Evolutionary conservation across 257 asterid genomes (phyloP), one percentile per base, ranked within the genome.

Genomic region (Nicotiana tomentosiformis): DNA sequence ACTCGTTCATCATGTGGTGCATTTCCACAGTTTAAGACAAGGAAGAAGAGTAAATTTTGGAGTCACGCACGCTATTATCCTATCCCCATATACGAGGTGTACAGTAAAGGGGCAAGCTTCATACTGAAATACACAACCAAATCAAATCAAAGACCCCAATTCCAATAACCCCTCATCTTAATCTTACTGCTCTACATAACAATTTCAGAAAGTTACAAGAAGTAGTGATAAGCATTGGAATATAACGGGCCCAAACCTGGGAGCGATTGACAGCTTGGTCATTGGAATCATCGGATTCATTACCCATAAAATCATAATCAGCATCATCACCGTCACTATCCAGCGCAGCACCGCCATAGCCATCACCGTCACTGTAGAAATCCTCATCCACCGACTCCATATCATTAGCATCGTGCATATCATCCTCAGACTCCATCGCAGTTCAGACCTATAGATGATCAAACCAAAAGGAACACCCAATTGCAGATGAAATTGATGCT

Each of bases 341-440:
- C 10, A 84, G 90, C 43, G 29, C 89, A 43, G 68, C 92, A 33
- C 68, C 89, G 78, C 77, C 84, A 82, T 80, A 89, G 69, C 85
- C 91, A 33, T 88, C 93, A 46, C 92, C 97, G 61, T 94, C 96
- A 74, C 96, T 89, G 84, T 88, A 91, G 80, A 91, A 91, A 77
- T 94, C 90, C 78, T 94, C 98, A 84, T 91, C 98, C 46, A 82
- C 90, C 62, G 97, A 94, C 81, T 93, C 97, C 55, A 88, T 87
- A 26, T 92, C 98, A 84, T 90, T 91, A 10, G 98, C 96, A 80
- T 93, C 98, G 92, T 92, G 98, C 98, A 95, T 92, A 90, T 93
- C 97, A 86, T 93, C 98, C 68, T 92, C 97, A 18, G 98, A 93
- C 20, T 93, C 97, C 98, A 95, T 94, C 81, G 53, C 18, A 49